A percentile compares a stretch with the other conserved stretches of the same genome.
Evolutionary conservation across 2,329 filamentous ascomycete genomes (phyloP).

Genomic region (Epichloe elymi): DNA sequence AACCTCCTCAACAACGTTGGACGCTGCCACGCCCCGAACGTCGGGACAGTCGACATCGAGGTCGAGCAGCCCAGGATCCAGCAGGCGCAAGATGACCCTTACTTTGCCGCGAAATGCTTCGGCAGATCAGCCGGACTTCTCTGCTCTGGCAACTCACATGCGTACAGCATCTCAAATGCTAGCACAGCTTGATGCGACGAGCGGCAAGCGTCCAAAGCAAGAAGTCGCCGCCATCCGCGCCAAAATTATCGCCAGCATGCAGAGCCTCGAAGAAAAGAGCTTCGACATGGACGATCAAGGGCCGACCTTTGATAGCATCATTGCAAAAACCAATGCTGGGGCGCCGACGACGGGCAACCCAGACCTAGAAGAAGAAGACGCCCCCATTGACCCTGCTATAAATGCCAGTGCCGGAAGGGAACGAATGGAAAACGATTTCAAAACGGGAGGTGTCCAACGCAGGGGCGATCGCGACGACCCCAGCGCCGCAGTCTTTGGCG

Average conservation of each 20-base stretch:
- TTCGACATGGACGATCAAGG: slow-evolving; percentile 63
- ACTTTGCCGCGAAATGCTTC: slow-evolving; percentile 39
- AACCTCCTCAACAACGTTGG: slow-evolving; percentile 45
- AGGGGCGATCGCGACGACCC: slow-evolving; percentile 76
- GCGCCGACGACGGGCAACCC: slow-evolving; percentile 25
- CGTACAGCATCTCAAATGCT: slow-evolving; percentile 78
- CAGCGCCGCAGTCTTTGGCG: slow-evolving; percentile 74
- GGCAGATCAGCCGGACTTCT: slow-evolving; percentile 65
- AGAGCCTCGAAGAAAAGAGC: slow-evolving; percentile 72
- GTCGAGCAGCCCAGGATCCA: slow-evolving; percentile 50
- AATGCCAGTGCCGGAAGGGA: slow-evolving; percentile 64
- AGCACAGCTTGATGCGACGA: slow-evolving; percentile 67
- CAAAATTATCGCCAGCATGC: slow-evolving; percentile 85
- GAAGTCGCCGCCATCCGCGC: slow-evolving; percentile 75
- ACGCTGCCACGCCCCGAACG: slow-evolving; percentile 52
- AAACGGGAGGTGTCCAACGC: slow-evolving; percentile 69
- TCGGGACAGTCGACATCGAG: slow-evolving; percentile 57
- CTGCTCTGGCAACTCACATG: slow-evolving; percentile 76
- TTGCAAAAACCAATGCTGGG: slow-evolving; percentile 53
- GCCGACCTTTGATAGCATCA: slow-evolving; percentile 71
- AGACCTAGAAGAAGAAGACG: slow-evolving; percentile 45
- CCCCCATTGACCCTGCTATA: slow-evolving; percentile 35
- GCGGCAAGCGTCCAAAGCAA: slow-evolving; percentile 63
- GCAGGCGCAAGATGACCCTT: slow-evolving; percentile 46
- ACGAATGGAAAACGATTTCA: slow-evolving; percentile 81